These are phyloP conservation scores for Cladophialophora immunda DNA, from an alignment of 2,329 filamentous ascomycete genomes.

Conservation along the genomic window DNA sequence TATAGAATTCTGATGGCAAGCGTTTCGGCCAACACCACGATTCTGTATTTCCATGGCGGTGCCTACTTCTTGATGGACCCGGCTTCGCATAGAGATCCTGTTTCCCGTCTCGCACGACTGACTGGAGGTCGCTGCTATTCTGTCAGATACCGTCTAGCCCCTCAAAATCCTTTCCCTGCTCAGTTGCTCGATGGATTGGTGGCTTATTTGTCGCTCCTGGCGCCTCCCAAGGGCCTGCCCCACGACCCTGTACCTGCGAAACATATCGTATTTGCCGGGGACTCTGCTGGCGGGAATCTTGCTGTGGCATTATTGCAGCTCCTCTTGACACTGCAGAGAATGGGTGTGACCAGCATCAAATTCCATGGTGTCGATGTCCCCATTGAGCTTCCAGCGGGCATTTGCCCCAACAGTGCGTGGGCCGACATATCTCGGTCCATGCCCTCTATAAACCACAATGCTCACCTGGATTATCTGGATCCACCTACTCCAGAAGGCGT, in stretches of 20 bases:
- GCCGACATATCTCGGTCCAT: conserved; percentile 54
- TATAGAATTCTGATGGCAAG: conserved; percentile 52
- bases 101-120: conserved; percentile 49
- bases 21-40: conserved; percentile 50
- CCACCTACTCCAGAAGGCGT: conserved; percentile 40
- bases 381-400: conserved; percentile 52
- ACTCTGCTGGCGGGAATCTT: conserved; percentile 57
- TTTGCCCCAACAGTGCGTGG: conserved; percentile 53
- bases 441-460: conserved; percentile 50
- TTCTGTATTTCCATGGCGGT: conserved; percentile 59
- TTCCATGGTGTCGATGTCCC: conserved; percentile 53
- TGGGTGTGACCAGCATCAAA: conserved; percentile 43
- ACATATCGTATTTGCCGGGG: conserved; percentile 57
- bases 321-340: conserved; percentile 51
- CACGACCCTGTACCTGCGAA: conserved; percentile 53
- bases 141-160: conserved; percentile 58
- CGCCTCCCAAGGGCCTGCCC: conserved; percentile 53
- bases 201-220: conserved; percentile 57
- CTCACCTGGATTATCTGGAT: conserved; percentile 52
- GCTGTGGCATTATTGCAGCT: conserved; percentile 52
- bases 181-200: conserved; percentile 57
- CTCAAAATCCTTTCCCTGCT: conserved; percentile 58
- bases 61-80: conserved; percentile 57
- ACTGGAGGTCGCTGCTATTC: conserved; percentile 52
- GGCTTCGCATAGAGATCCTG: conserved; percentile 50